These are phyloP conservation scores for Neopestalotiopsis sp. DNA, from an alignment of 2,329 filamentous ascomycete genomes.

Conservation along the genomic window DNA sequence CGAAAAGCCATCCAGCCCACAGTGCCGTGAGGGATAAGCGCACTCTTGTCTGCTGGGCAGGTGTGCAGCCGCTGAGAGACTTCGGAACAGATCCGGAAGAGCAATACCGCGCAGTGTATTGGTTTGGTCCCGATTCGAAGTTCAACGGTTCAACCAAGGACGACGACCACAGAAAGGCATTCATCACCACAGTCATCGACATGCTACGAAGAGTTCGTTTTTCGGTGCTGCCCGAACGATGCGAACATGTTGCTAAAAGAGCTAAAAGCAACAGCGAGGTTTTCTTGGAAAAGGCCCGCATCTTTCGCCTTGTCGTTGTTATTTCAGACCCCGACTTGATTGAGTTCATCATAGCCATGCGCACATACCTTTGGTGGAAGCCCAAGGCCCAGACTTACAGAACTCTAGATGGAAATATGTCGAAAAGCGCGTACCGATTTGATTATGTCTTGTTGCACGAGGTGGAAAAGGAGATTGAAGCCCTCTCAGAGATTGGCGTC, in stretches of 20 bases:
- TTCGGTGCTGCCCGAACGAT: background rate
- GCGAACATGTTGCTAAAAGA: background rate
- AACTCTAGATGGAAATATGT: background rate
- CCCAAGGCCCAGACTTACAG: background rate
- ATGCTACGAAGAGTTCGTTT: background rate
- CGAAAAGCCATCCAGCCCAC: slow-evolving; percentile 3
- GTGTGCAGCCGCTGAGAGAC: background rate
- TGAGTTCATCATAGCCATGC: background rate
- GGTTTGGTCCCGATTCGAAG: background rate
- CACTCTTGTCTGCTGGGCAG: slow-evolving; percentile 9
- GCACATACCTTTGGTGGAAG: background rate
- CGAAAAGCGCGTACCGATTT: background rate
- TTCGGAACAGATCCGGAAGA: background rate
- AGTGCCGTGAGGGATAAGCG: slow-evolving; percentile 3
- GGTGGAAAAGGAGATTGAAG: slow-evolving; percentile 7
- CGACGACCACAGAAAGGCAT: background rate
- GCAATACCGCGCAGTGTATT: background rate
- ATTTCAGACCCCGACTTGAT: background rate
- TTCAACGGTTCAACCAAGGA: background rate
- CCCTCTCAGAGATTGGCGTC: background rate
- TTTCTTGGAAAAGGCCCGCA: background rate
- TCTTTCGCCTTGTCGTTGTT: slow-evolving; percentile 5
- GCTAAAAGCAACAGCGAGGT: slow-evolving; percentile 7
- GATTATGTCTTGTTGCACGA: background rate
- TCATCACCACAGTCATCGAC: background rate